Evolutionary conservation across 345 rosid genomes (phyloP), one percentile per base, ranked within the genome.

Genomic region (Triadica sebifera): DNA sequence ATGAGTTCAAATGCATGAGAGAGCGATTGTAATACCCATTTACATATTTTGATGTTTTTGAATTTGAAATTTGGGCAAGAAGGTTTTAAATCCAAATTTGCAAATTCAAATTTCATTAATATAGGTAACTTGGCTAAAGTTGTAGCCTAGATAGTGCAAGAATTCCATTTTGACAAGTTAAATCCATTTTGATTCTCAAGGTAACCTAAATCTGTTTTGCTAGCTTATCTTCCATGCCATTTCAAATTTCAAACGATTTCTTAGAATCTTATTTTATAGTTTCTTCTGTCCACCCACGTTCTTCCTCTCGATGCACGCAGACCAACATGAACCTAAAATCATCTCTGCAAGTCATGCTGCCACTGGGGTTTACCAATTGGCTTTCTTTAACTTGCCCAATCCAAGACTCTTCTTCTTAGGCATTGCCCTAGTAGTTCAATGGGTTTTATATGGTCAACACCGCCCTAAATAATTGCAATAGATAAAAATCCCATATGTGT

Each of bases 401-500:
- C 75, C 65, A 15, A 71, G 49, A 19, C 80, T 83, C 8, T 69
- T 77, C 49, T 51, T 38, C 46, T 72, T 64, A 37, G 86, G 84
- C 59, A 2, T 59, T 47, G 84, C 71, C 43, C 62, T 78, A 37
- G 47, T 62, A 49, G 4, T 75, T 51, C 73, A 78, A 56, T 83
- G 86, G 84, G 22, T 68, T 17, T 47, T 51, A 60, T 55, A 78
- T 17, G 83, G 86, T 56, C 79, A 52, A 67, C 52, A 52, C 65
- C 74, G 78, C 59, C 46, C 1, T 29, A 29, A 29, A 29, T 29
- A 29, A 29, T 29, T 1, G 34, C 34, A 29, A 29, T 1, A 29
- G 34, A 29, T 29, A 29, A 29, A 29, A 2, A 2, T 2, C 34
- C 34, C 34, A 29, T 29, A 29, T 29, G 34, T 29, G 34, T 29